These are phyloP conservation scores for Cystobasidium ongulense DNA, from an alignment of 768 basidiomycete species.

Conservation along the genomic window DNA sequence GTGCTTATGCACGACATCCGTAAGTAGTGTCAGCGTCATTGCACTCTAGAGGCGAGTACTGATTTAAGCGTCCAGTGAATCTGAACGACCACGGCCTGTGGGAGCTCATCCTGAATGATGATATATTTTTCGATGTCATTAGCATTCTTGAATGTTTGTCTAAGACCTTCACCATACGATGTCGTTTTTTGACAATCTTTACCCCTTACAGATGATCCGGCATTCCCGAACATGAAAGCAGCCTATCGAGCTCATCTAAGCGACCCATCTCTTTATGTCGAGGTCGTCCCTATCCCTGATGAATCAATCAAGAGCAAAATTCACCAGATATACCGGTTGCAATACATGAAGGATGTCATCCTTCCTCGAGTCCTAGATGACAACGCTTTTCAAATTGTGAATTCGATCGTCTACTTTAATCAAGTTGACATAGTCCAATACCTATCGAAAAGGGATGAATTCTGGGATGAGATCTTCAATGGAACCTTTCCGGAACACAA, in stretches of 20 bases:
- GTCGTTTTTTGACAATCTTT: constrained; percentile 18
- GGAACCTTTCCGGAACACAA: constrained; percentile 50
- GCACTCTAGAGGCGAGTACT: neutral
- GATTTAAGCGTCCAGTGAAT: constrained; percentile 55
- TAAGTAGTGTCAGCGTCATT: constrained; percentile 48
- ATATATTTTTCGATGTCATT: constrained; percentile 81
- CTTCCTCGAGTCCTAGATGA: constrained; percentile 91
- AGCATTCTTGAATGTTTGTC: constrained; percentile 92
- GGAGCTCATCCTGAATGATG: constrained; percentile 88
- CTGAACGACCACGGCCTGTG: constrained; percentile 90
- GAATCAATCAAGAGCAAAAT: constrained; percentile 70
- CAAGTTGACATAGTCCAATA: constrained; percentile 95
- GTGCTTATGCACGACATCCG: constrained; percentile 88
- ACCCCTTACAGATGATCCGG: constrained; percentile 70
- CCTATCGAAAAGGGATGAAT: constrained; percentile 65
- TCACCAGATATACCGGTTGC: constrained; percentile 92
- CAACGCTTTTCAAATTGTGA: constrained; percentile 91
- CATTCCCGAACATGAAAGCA: constrained; percentile 92
- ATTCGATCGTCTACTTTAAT: constrained; percentile 96
- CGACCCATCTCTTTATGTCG: constrained; percentile 71
- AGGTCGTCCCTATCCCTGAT: constrained; percentile 78
- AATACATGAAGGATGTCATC: constrained; percentile 96
- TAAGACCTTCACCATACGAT: neutral
- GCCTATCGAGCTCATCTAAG: constrained; percentile 90
- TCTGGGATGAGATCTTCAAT: constrained; percentile 66